Conservation (phyloP, 768 basidiomycete genomes). For the Termitomyces sp. region DNA sequence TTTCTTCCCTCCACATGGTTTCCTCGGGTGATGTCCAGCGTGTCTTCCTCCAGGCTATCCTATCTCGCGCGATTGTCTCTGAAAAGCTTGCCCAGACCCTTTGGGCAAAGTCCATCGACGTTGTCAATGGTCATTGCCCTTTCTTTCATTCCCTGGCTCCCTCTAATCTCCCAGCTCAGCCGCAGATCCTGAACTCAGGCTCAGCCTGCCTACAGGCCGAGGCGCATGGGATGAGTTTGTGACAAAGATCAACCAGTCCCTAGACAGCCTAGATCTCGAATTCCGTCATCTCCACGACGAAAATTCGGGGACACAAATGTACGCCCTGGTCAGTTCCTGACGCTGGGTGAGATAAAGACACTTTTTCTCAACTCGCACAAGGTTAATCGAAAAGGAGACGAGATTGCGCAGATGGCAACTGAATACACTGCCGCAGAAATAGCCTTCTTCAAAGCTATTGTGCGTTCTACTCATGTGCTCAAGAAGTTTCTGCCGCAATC, state of each 20-base stretch:
- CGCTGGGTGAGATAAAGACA: too few relatives aligned
- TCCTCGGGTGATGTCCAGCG: constrained; percentile 61
- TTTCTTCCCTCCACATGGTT: constrained; percentile 26
- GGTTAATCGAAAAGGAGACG: constrained; percentile 80
- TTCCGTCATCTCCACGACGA: constrained; percentile 64
- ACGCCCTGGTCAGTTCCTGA: constrained; percentile 52
- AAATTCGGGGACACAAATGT: constrained; percentile 55
- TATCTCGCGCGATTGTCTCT: constrained; percentile 69
- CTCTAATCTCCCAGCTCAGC: constrained; percentile 28
- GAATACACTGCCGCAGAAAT: constrained; percentile 79
- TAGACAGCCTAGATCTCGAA: constrained; percentile 72
- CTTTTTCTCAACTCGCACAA: constrained; percentile 19
- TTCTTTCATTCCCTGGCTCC: neutral
- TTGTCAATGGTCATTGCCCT: constrained; percentile 54
- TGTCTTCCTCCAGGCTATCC: constrained; percentile 73
- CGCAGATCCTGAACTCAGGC: constrained; percentile 44
- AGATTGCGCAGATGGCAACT: constrained; percentile 79
- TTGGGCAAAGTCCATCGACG: constrained; percentile 62
- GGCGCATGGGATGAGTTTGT: constrained; percentile 61
- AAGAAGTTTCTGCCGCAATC: neutral
- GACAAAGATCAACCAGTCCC: constrained; percentile 47
- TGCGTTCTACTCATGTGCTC: constrained; percentile 27
- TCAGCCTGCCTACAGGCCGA: constrained; percentile 33
- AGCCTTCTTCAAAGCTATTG: constrained; percentile 78
- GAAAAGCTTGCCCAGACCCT: constrained; percentile 56